A percentile compares a stretch with the other conserved stretches of the same genome.
phyloP scores from a whole-genome alignment of 31 red algal genomes.

The Porphyra umbilicalis region DNA sequence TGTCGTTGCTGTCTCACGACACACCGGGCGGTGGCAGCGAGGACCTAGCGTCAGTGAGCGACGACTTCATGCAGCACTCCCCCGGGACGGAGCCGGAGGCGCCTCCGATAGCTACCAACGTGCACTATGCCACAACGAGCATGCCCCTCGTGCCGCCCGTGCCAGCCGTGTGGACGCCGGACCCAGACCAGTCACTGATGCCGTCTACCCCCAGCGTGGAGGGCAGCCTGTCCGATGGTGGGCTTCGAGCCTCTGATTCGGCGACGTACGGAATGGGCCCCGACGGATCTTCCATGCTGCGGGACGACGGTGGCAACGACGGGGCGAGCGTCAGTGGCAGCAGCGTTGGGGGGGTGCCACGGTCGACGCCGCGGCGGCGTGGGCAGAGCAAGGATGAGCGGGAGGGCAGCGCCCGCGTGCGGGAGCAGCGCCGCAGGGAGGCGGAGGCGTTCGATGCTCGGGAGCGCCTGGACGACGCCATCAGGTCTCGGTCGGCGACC shows the following conservation, averaged over 20 bases:
- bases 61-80: background rate
- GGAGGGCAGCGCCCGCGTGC: background rate
- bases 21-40: background rate
- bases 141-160: background rate
- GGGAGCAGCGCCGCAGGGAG: conserved; percentile 70
- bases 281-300: background rate
- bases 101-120: background rate
- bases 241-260: background rate
- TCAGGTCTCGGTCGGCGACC: conserved; percentile 56
- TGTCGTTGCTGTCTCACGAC: background rate
- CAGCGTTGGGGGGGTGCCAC: background rate
- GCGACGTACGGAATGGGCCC: background rate
- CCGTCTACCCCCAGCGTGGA: background rate
- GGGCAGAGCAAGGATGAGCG: background rate
- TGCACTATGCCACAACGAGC: background rate
- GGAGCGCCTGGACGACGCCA: conserved; percentile 76
- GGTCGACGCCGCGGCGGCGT: background rate
- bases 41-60: background rate
- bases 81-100: background rate
- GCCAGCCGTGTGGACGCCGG: background rate
- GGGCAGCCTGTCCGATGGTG: background rate
- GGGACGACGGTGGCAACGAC: background rate
- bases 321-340: background rate
- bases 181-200: background rate
- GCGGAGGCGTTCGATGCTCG: conserved; percentile 71